Evolutionary conservation across 2,329 filamentous ascomycete species (phyloP), one percentile per base, ranked within the genome.

Genomic region (Fusarium sp.): DNA sequence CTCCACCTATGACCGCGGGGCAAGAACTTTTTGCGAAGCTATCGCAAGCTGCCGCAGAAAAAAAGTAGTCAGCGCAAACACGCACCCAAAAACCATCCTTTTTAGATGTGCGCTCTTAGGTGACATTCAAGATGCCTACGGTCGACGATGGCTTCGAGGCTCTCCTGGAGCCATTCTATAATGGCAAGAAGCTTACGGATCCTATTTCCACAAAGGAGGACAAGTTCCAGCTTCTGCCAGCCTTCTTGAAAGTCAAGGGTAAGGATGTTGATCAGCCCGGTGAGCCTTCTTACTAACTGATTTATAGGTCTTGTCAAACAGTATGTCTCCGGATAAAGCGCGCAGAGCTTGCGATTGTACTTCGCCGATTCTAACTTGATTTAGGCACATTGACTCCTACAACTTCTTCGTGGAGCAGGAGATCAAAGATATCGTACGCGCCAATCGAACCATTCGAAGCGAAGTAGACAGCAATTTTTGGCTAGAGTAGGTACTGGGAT

Each of bases 371-470:
- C 75, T 77, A 46, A 77, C 69, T 37, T 37, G 16, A 42, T 28
- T 12, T 47, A 88, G 87, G 78, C 95, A 98, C 82, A 96, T 97
- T 80, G 97, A 99, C 85, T 98, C 96, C 30, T 99, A 97, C 88
- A 98, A 99, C 84, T 97, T 96, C 84, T 98, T 99, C 78, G 93
- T 98, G 75, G 94, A 99, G 77, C 93, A 97, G 64, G 95, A 98
- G 81, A 91, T 99, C 82, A 97, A 97, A 84, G 95, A 98, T 78
- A 99, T 99, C 77, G 93, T 99, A 75, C 92, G 94, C 80, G 94
- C 96, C 58, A 98, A 98, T 81, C 91, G 93, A 54, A 92, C 91
- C 44, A 93, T 99, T 72, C 91, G 93, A 75, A 97, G 95, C 82
- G 96, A 98, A 86, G 93, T 96, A 50, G 95, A 98, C 79, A 93